A percentile compares a stretch with the other conserved stretches of the same genome.
Evolutionary conservation across 805 yeast genomes (phyloP).

Genomic region (Martiniozyma abietophila): DNA sequence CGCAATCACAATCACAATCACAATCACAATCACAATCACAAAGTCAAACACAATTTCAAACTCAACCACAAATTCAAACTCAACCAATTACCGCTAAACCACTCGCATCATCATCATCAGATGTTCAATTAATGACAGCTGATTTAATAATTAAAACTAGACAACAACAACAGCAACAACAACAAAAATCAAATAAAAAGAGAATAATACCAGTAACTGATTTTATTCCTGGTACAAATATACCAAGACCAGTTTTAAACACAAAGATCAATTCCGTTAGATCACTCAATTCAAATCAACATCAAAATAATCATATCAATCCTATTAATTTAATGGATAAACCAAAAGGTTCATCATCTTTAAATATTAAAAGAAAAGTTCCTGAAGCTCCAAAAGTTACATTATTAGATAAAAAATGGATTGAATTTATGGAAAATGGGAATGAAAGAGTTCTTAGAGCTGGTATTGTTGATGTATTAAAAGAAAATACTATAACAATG

Average conservation of each 20-base stretch:
- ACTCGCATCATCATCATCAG: constrained; percentile 1
- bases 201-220: constrained; percentile 19
- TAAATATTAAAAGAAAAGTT: constrained; percentile 21
- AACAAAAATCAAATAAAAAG: not conserved
- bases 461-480: constrained; percentile 42
- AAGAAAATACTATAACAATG: constrained; percentile 37
- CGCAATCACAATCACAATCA: too few relatives aligned
- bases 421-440: constrained; percentile 38
- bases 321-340: too few relatives aligned
- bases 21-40: not conserved
- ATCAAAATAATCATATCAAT: too few relatives aligned
- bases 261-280: constrained; percentile 20
- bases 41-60: too few relatives aligned
- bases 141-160: constrained; percentile 7
- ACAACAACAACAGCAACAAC: constrained; percentile 1
- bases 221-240: constrained; percentile 51
- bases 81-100: not conserved
- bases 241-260: constrained; percentile 41
- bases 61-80: not conserved
- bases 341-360: too few relatives aligned
- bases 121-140: constrained; percentile 4
- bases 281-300: constrained; percentile 9
- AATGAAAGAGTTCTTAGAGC: constrained; percentile 54
- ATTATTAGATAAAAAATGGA: constrained; percentile 52
- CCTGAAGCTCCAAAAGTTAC: constrained; percentile 42